Evolutionary conservation across 306 rosid genomes (phyloP).

Genomic region (Elaeagnus macrophylla): DNA sequence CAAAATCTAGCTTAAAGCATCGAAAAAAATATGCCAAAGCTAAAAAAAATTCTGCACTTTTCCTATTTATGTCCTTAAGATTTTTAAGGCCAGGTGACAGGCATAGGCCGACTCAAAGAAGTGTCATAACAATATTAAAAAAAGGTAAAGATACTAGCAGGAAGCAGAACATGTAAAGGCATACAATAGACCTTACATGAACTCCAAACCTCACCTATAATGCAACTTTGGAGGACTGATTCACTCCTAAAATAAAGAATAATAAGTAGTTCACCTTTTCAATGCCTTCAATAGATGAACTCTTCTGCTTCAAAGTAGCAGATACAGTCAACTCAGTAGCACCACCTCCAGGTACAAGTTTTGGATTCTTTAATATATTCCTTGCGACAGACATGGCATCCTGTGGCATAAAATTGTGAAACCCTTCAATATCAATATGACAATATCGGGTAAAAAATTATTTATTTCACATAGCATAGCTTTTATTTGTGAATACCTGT

Average conservation of each 20-base stretch:
- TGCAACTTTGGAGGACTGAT: neutral
- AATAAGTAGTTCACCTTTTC: slow-evolving; percentile 55
- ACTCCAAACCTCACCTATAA: no score
- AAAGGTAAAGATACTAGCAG: no score
- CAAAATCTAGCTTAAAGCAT: no score
- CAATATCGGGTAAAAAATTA: no score
- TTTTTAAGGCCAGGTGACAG: neutral
- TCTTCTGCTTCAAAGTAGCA: slow-evolving; percentile 85
- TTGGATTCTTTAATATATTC: slow-evolving; percentile 78
- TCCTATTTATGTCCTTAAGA: neutral
- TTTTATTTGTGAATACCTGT: slow-evolving; percentile 43
- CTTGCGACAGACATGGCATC: slow-evolving; percentile 95
- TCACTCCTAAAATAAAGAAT: neutral
- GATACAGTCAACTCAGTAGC: slow-evolving; percentile 95
- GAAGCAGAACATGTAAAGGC: no score
- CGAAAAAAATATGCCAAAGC: no score
- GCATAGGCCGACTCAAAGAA: neutral
- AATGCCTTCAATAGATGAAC: slow-evolving; percentile 90
- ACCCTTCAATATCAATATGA: slow-evolving; percentile 16
- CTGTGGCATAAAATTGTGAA: slow-evolving; percentile 34
- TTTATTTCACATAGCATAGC: no score
- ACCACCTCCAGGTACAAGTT: slow-evolving; percentile 95
- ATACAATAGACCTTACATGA: no score
- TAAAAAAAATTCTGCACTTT: no score
- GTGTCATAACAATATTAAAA: no score